Base-by-base conservation (phyloP, 306 rosid species). In the Malus sylvestris region DNA sequence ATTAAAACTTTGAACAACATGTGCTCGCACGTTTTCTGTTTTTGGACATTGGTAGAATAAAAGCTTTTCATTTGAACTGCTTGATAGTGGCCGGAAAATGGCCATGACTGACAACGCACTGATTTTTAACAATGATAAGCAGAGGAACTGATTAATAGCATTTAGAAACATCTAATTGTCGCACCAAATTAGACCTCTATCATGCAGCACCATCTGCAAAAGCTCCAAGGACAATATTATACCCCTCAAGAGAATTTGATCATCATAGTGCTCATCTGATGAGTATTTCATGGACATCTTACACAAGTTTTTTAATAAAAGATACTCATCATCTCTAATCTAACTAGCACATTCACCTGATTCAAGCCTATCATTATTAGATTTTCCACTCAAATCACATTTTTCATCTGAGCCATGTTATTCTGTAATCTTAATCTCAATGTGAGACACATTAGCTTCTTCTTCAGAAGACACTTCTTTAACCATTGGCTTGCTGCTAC, bases 261-360 rank as follows among this genome's bases (percentile, higher is more conserved):
- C 99, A 19, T 92, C 96, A 7, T 96, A 90, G 83, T 92, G 85
- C 68, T 91, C 91, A 33, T 90, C 96, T 27, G 99, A 90, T 27
- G 97, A 87, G 82, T 87, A 96, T 75, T 96, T 96, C 99, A 96
- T 92, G 6, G 99, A 92, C 91, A 92, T 75, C 78, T 96, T 96
- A 85, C 99, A 91, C 80, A 96, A 77, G 77, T 92, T 90, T 82
- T 87, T 96, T 82, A 96, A 96, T 73, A 92, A 91, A 62, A 92
- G 91, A 83, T 83, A 89, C 71, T 98, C 99, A 79, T 96, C 99
- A 71, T 88, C 93, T 88, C 89, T 85, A 77, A 96, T 87, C 91
- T 92, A 91, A 87, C 98, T 92, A 72, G 74, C 76, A 70, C 80
- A 82, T 23, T 76, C 79, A 5, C 55, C 53, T 4, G 68, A 74